These are phyloP conservation scores for Phlebiopsis gigantea DNA, from an alignment of 768 basidiomycete genomes.

Conservation along the genomic window DNA sequence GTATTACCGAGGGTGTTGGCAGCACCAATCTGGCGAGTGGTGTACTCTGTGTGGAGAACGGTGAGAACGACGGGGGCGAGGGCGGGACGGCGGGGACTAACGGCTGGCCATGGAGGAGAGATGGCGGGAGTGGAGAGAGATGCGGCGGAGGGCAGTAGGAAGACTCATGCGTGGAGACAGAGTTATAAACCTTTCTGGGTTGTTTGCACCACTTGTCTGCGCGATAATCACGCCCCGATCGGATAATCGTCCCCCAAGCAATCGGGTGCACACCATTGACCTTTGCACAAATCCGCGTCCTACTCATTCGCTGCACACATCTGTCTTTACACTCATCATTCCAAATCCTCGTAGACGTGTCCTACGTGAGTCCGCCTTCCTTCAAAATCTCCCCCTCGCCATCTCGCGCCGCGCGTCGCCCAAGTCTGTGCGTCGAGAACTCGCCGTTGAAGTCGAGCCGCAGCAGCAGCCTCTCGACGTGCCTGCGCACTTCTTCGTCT, in stretches of 20 bases:
- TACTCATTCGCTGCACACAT: background rate
- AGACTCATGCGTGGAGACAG: constrained; percentile 17
- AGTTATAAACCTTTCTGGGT: constrained; percentile 14
- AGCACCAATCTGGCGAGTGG: constrained; percentile 76
- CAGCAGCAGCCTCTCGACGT: constrained; percentile 76
- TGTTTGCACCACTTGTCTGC: constrained; percentile 5
- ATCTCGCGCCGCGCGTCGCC: constrained; percentile 35
- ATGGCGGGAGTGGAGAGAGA: constrained; percentile 59
- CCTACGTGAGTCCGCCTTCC: constrained; percentile 23
- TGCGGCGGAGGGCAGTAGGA: constrained; percentile 35
- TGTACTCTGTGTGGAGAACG: constrained; percentile 46
- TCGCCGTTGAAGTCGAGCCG: constrained; percentile 82
- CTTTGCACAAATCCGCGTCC: background rate
- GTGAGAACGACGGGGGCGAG: constrained; percentile 8
- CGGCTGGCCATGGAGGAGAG: constrained; percentile 56
- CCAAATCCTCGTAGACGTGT: constrained; percentile 1
- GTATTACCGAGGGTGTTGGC: constrained; percentile 87
- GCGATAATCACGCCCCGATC: constrained; percentile 17
- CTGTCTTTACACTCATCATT: background rate
- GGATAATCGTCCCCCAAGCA: constrained; percentile 16
- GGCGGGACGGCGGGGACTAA: constrained; percentile 30
- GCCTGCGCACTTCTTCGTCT: constrained; percentile 67
- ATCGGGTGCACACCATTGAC: constrained; percentile 5
- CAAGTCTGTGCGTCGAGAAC: constrained; percentile 47
- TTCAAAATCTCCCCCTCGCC: constrained; percentile 25